Evolutionary conservation across 192 early-diverging fungal species (phyloP), one percentile per base, ranked within the genome.

Genomic region (Spinellus fusiger): DNA sequence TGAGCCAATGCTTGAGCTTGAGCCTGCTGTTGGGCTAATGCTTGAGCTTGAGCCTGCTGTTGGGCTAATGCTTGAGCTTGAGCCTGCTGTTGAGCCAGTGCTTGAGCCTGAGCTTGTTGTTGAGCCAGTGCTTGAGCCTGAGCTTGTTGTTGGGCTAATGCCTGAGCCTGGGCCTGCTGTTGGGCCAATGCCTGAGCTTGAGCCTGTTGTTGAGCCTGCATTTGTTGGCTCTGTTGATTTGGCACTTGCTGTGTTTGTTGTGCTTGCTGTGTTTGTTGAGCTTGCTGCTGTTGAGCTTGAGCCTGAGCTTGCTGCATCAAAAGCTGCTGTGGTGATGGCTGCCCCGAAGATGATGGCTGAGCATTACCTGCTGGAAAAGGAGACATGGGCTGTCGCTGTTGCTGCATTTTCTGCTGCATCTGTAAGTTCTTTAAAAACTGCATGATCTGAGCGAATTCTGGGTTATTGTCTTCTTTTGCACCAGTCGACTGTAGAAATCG

Each of bases 381-480:
- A 5, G 8, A 28, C 18, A 51, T 57, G 25, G 20, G 38, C 52
- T 46, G 54, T 54, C 29, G 20, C 10, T 60, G 32, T 33, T 63
- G 64, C 33, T 66, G 64, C 52, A 61, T 38, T 64, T 51, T 33
- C 29, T 56, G 66, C 58, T 66, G 62, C 44, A 48, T 56, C 29
- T 80, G 80, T 25, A 75, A 51, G 27, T 72, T 74, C 27, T 80
- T 75, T 44, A 92, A 64, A 16, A 86, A 56, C 4, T 71, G 58
- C 74, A 93, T 73, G 26, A 92, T 71, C 58, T 84, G 77, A 32
- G 88, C 91, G 64, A 80, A 90, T 62, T 93, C 89, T 20, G 79
- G 81, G 64, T 85, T 84, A 61, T 80, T 91, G 29, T 82, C 80
- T 76, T 96, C 90, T 16, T 84, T 93, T 15, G 88, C 84, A 26